Base-by-base conservation (phyloP, 2,329 filamentous ascomycete species). In the Fusarium oxysporum region DNA sequence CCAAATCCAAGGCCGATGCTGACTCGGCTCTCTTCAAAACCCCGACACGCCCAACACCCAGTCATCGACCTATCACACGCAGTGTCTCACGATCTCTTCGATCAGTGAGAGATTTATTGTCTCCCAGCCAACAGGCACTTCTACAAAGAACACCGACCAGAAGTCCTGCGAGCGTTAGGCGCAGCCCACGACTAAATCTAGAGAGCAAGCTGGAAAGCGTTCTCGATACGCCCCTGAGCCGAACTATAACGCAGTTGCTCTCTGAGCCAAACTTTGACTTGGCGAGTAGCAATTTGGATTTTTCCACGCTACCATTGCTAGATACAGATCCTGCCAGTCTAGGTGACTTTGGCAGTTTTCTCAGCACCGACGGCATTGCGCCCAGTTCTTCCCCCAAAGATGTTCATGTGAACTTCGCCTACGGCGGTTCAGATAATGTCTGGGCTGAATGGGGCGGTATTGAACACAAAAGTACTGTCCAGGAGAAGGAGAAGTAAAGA, bases 191-290 rank as follows among this genome's bases (percentile, higher is more conserved):
- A 37, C 78, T 79, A 11, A 78, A 81, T 43, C 82, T 86, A 45
- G 81, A 82, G 14, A 77, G 66, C 51, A 79, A 80, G 45, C 82
- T 86, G 50, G 81, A 82, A 12, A 77, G 69, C 53, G 70, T 82
- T 6, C 82, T 84, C 51, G 85, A 86, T 61, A 90, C 90, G 10
- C 90, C 91, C 0, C 88, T 92, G 76, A 90, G 89, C 4, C 85
- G 88, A 41, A 89, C 90, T 28, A 85, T 94, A 40, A 89, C 88
- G 71, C 87, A 92, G 74, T 84, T 93, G 68, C 84, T 93, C 25
- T 90, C 87, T 12, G 88, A 91, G 68, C 84, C 83, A 14, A 84
- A 86, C 47, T 86, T 88, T 74, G 75, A 82, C 80, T 14, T 82
- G 76, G 69, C 83, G 78, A 40, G 83, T 79, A 64, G 83, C 32